A percentile compares a stretch with the other conserved stretches of the same genome.
These are phyloP conservation scores for Ceratocystiopsis brevicomis DNA, from an alignment of 2,329 filamentous ascomycete genomes.

Conservation along the genomic window DNA sequence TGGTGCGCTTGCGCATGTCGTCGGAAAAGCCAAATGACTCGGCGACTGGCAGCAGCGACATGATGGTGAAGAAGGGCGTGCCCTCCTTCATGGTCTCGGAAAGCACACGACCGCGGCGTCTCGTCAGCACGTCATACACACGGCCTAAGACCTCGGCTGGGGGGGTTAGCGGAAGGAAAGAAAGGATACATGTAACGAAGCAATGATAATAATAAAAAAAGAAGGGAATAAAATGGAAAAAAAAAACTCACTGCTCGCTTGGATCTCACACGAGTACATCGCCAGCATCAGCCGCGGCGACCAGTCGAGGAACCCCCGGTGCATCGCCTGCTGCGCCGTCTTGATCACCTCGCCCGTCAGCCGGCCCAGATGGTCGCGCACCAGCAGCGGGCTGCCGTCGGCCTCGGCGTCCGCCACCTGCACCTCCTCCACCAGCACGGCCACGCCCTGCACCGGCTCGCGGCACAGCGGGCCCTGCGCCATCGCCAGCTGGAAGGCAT, in stretches of 20 bases:
- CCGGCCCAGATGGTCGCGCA: constrained; percentile 49
- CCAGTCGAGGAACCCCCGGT: constrained; percentile 84
- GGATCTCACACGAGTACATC: constrained; percentile 97
- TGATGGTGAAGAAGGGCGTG: constrained; percentile 89
- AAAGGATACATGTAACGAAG: too few species aligned
- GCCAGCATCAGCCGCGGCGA: constrained; percentile 84
- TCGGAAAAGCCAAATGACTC: constrained; percentile 93
- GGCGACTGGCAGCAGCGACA: constrained; percentile 71
- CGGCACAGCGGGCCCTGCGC: constrained; percentile 78
- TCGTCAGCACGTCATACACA: constrained; percentile 94
- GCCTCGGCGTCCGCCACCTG: constrained; percentile 28
- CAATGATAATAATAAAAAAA: too few species aligned
- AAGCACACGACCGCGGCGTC: constrained; percentile 73
- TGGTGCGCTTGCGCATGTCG: constrained; percentile 88
- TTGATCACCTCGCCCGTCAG: constrained; percentile 89
- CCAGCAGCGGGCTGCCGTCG: constrained; percentile 1
- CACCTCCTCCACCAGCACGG: constrained; percentile 74
- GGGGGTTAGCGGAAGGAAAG: not conserved
- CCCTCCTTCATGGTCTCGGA: constrained; percentile 87
- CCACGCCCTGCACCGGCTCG: constrained; percentile 84
- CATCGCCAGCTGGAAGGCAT: constrained; percentile 86
- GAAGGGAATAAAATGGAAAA: not conserved
- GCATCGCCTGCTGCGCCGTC: constrained; percentile 66
- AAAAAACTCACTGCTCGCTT: constrained; percentile 59
- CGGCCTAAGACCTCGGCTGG: constrained; percentile 80